Evolutionary conservation across 768 basidiomycete genomes (phyloP), one percentile per base, ranked within the genome.

Genomic region (Russula ochroleuca): DNA sequence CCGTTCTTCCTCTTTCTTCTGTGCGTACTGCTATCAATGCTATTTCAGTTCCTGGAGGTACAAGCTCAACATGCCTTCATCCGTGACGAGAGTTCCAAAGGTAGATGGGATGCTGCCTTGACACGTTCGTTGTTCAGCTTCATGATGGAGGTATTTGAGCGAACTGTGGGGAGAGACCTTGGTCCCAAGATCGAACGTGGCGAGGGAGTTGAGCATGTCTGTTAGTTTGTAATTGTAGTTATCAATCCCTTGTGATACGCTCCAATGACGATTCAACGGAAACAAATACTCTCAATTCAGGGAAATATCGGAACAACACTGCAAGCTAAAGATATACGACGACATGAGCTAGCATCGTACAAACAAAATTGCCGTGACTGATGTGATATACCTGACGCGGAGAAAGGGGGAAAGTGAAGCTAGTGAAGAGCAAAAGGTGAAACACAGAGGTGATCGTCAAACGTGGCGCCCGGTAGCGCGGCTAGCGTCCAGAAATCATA

Each of bases 41-140:
- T 23, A 54, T 40, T 59, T 14, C 71, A 94, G 90, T 94, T 95
- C 73, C 76, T 97, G 63, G 96, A 98, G 73, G 93, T 98, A 15
- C 94, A 97, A 73, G 96, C 95, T 0, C 95, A 98, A 70, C 95
- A 98, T 68, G 96, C 96, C 3, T 98, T 98, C 75, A 88, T 98
- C 65, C 86, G 95, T 6, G 94, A 96, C 72, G 92, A 94, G 70
- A 81, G 83, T 8, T 92, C 89, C 35, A 98, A 97, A 73, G 95
- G 93, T 2, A 83, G 96, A 59, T 98, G 94, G 94, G 96, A 98
- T 70, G 93, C 94, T 9, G 94, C 94, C 0, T 77, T 98, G 57
- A 93, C 91, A 0, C 80, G 83, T 55, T 87, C 86, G 23, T 72
- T 94, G 37, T 94, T 94, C 72, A 76, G 77, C 1, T 90, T 88